Percentiles rank a stretch among this genome's conserved stretches.
These are phyloP conservation scores for Lachnellula cervina DNA, from an alignment of 2,329 filamentous ascomycete species.

Conservation along the genomic window DNA sequence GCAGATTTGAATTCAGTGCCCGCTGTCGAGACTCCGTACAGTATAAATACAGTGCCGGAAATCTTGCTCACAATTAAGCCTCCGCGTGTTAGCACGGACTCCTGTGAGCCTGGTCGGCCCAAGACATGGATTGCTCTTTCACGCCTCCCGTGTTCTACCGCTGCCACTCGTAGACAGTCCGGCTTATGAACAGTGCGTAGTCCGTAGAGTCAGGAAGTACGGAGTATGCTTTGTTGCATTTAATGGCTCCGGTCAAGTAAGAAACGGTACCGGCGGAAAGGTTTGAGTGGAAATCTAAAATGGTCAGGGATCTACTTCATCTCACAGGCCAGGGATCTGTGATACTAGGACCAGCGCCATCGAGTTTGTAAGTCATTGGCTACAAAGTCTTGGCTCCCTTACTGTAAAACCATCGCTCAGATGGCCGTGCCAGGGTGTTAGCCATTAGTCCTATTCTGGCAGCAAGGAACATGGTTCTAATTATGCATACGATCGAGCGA, in stretches of 20 bases:
- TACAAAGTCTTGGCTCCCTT: background rate
- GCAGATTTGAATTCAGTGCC: background rate
- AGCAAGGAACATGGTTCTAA: constrained; percentile 12
- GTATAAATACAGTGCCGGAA: too few relatives aligned
- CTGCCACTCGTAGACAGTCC: background rate
- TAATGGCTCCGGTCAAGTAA: constrained; percentile 1
- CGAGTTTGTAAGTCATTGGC: background rate
- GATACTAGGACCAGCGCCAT: background rate
- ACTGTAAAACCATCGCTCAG: background rate
- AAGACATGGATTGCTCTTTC: background rate
- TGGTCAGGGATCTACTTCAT: background rate
- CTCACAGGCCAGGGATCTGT: background rate
- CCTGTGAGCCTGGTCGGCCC: background rate
- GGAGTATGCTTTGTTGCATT: background rate
- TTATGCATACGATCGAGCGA: constrained; percentile 18
- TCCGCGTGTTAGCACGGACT: background rate
- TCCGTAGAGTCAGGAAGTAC: background rate
- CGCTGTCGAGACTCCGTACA: too few relatives aligned
- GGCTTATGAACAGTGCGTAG: background rate
- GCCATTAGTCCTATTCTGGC: background rate
- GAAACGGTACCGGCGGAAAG: constrained; percentile 1
- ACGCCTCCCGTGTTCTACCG: background rate
- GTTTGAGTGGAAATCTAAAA: constrained; percentile 3
- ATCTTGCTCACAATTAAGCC: too few relatives aligned
- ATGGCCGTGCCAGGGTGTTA: background rate